Conservation (phyloP, 805 yeast genomes). For the Cyberlindnera euphorbiiphila region DNA sequence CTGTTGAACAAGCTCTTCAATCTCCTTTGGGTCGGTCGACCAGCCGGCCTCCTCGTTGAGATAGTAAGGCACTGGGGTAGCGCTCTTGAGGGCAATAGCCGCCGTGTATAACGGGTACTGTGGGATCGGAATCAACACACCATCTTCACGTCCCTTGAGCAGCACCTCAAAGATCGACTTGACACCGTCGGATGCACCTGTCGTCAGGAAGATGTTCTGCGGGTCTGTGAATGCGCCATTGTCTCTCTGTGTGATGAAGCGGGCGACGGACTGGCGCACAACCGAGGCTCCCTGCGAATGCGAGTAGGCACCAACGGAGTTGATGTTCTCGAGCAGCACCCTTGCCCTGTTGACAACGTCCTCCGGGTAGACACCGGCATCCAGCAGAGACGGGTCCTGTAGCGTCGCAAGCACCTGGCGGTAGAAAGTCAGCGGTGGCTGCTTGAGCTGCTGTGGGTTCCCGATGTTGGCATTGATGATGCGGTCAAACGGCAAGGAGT, state of each 20-base stretch:
- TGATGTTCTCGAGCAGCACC: conserved; percentile 53
- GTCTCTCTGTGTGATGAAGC: conserved; percentile 76
- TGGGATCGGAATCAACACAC: conserved; percentile 92
- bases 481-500: conserved; percentile 66
- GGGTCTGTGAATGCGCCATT: conserved; percentile 66
- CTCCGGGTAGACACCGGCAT: conserved; percentile 38
- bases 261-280: conserved; percentile 75
- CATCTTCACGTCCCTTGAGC: conserved; percentile 56
- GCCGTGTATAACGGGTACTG: conserved; percentile 98
- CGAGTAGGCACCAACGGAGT: conserved; percentile 94
- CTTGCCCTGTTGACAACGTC: conserved; percentile 78
- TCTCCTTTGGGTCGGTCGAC: conserved; percentile 72
- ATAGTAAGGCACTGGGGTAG: conserved; percentile 82
- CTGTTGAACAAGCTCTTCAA: conserved; percentile 49
- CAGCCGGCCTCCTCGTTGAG: conserved; percentile 78
- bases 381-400: conserved; percentile 75
- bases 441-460: conserved; percentile 96
- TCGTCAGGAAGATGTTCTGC: conserved; percentile 75
- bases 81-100: conserved; percentile 77
- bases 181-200: conserved; percentile 97
- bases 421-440: conserved; percentile 91
- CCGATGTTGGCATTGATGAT: conserved; percentile 94
- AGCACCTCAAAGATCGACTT: conserved; percentile 68
- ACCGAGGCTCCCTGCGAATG: conserved; percentile 81
- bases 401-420: conserved; percentile 83